These are phyloP conservation scores for Colletotrichum sp. DNA, from an alignment of 2,329 filamentous ascomycete genomes.

Conservation along the genomic window DNA sequence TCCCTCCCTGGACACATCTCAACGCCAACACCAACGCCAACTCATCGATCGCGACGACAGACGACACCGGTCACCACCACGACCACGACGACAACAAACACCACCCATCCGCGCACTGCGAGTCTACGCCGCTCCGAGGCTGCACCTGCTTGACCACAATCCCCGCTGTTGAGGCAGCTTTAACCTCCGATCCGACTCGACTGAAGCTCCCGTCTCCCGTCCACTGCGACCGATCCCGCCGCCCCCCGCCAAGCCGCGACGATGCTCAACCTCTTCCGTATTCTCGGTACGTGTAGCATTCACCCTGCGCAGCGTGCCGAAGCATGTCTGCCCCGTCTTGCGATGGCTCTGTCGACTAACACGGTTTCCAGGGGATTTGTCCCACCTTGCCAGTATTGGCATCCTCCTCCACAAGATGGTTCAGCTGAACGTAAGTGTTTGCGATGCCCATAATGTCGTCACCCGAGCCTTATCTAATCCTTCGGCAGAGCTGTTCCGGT, in stretches of 20 bases:
- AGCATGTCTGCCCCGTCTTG: not conserved
- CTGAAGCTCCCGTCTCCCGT: not conserved
- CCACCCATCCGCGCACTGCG: not conserved
- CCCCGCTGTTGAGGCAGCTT: slow-evolving; percentile 13
- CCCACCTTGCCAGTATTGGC: slow-evolving; percentile 91
- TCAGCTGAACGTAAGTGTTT: slow-evolving; percentile 73
- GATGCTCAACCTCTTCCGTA: slow-evolving; percentile 63
- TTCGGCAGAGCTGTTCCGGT: slow-evolving; percentile 85
- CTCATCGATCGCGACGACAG: not conserved
- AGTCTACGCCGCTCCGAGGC: not conserved
- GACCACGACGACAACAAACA: not conserved
- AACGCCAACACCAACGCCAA: not conserved
- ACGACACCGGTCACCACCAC: not conserved
- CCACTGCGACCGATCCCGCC: slow-evolving; percentile 1
- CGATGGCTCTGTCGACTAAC: slow-evolving; percentile 10
- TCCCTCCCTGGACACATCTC: not conserved
- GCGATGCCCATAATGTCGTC: slow-evolving; percentile 32
- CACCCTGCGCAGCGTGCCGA: not conserved
- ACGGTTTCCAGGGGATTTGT: slow-evolving; percentile 79
- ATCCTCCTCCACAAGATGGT: slow-evolving; percentile 98
- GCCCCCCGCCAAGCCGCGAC: slow-evolving; percentile 35
- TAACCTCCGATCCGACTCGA: slow-evolving; percentile 1
- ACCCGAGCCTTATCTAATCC: slow-evolving; percentile 14
- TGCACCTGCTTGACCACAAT: not conserved
- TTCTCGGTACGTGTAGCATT: slow-evolving; percentile 51